Evolutionary conservation across 148 eudicot species (phyloP).

Genomic region (Vaccinium corymbosum): DNA sequence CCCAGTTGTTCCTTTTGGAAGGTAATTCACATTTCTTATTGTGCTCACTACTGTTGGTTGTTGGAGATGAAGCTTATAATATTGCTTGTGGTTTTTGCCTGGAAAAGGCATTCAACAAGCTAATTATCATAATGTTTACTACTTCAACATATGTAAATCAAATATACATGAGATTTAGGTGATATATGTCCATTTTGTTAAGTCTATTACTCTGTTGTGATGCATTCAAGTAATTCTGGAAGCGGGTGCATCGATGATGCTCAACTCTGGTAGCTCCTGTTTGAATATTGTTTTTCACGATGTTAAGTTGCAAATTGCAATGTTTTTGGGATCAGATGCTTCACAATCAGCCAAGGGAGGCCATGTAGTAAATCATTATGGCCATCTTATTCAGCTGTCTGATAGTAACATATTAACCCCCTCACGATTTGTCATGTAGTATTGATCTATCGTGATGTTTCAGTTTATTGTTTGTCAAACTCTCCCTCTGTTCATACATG

Average conservation of each 20-base stretch:
- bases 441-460: neutral
- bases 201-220: neutral
- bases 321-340: neutral
- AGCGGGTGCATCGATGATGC: neutral
- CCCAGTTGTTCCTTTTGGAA: constrained; percentile 94
- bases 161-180: constrained; percentile 8
- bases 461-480: neutral
- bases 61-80: neutral
- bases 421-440: neutral
- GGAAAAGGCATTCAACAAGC: neutral
- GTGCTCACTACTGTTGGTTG: neutral
- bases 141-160: neutral
- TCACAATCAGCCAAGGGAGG: neutral
- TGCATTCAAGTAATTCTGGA: neutral
- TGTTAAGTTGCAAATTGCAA: neutral
- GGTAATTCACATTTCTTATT: constrained; percentile 32
- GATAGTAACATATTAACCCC: neutral
- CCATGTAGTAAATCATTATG: constrained; percentile 8
- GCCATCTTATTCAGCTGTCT: neutral
- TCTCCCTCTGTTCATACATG: neutral
- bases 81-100: neutral
- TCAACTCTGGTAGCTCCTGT: constrained; percentile 2
- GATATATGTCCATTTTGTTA: neutral
- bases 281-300: too few species aligned
- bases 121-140: neutral